Base-by-base conservation (phyloP, 495 filamentous ascomycete species). In the Penicillium lagena region DNA sequence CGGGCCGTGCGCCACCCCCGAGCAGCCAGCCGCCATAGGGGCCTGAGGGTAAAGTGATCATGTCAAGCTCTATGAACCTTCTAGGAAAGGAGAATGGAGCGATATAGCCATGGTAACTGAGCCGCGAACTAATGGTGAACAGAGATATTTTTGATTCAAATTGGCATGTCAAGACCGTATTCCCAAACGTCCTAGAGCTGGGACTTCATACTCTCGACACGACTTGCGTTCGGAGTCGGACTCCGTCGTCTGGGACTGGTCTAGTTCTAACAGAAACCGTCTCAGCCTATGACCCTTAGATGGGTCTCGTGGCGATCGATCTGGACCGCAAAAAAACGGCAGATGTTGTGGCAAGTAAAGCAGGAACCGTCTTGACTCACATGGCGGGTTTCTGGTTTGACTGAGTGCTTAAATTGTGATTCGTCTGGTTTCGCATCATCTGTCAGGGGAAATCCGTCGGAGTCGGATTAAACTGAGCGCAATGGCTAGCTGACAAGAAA, bases 171-270 rank as follows among this genome's bases (percentile, higher is more conserved):
- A 22, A 22, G 22, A 0, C 0, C 4, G 22, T 22, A 22, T 22
- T 22, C 22, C 4, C 22, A 22, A 22, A 22, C 6, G 22, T 22
- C 22, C 22, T 22, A 6, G 22, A 6, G 22, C 22, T 22, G 22
- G 22, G 22, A 22, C 22, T 4, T 22, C 22, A 12, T 12, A 34
- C 5, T 4, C 32, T 34, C n/a, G 32, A 34, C 10, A 34, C 6
- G 5, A 33, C 5, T 51, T 52, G 53, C 52, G 54, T 9, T 59
- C 56, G 50, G 56, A 56, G 35, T 59, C 56, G 56, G 56, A 38
- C 33, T 50, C 44, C 40, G 47, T 17, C 12, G 12, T 43, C 9
- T 13, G 42, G 42, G 28, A 35, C n/a, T 33, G 39, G 41, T 37
- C 30, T 14, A 28, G 37, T 13, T 12, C 39, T 15, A 10, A 34